Evolutionary conservation across 148 eudicot genomes (phyloP).

Genomic region (Suaeda aralocaspica): DNA sequence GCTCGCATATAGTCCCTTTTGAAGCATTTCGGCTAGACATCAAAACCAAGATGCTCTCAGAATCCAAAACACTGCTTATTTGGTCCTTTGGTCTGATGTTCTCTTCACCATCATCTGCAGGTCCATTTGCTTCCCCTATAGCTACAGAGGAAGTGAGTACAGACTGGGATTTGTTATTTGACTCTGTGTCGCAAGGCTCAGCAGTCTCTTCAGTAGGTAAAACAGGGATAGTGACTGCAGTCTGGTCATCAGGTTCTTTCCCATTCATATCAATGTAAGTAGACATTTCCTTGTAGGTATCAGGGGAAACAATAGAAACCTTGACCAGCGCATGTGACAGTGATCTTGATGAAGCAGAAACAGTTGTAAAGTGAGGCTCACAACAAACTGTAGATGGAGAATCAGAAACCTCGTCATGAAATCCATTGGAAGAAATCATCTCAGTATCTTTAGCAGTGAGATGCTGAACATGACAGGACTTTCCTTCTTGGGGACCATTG

Average conservation of each 20-base stretch:
- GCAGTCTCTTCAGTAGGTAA: conserved; percentile 30
- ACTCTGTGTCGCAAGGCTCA: conserved; percentile 28
- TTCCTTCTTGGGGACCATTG: conserved; percentile 21
- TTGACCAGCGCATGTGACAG: conserved; percentile 42
- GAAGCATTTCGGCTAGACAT: conserved; percentile 72
- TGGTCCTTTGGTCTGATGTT: conserved; percentile 41
- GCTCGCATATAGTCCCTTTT: conserved; percentile 75
- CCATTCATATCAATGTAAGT: conserved; percentile 32
- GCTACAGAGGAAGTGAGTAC: conserved; percentile 7
- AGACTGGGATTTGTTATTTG: conserved; percentile 24
- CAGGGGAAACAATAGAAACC: conserved; percentile 42
- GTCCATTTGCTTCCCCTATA: conserved; percentile 26
- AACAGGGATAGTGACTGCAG: conserved; percentile 25
- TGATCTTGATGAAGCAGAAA: conserved; percentile 43
- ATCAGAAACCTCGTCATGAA: conserved; percentile 19
- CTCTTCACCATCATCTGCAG: conserved; percentile 40
- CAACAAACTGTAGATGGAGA: conserved; percentile 29
- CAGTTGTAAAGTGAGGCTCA: conserved; percentile 38
- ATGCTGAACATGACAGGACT: neutral
- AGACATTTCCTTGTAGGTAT: conserved; percentile 35
- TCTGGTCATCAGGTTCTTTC: conserved; percentile 27
- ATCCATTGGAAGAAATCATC: conserved; percentile 20
- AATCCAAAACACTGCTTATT: conserved; percentile 59
- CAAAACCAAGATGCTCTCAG: conserved; percentile 90
- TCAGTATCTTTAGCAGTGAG: conserved; percentile 4